These are phyloP conservation scores for Periconia sp. DNA, from an alignment of 2,329 filamentous ascomycete genomes.

Conservation along the genomic window DNA sequence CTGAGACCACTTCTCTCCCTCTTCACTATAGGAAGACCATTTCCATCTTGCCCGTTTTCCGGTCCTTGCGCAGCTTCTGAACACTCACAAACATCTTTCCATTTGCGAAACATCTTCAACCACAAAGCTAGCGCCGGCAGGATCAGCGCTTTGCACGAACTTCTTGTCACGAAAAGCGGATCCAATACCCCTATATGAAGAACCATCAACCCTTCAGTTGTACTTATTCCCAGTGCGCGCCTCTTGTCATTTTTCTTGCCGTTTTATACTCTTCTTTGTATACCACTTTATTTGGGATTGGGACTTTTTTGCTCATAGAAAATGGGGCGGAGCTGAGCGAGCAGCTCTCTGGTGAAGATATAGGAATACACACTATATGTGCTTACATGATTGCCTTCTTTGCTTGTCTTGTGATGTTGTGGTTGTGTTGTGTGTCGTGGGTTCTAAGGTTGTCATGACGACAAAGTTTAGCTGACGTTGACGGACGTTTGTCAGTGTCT, in stretches of 20 bases:
- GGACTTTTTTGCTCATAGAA: too few species aligned
- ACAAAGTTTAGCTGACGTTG: too few species aligned
- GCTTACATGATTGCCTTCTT: too few species aligned
- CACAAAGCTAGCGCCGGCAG: conserved; percentile 40
- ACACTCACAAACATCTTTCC: conserved; percentile 32
- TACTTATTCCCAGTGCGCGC: conserved; percentile 13
- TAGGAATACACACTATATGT: too few species aligned
- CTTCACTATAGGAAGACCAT: conserved; percentile 17
- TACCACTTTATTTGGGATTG: conserved; percentile 16
- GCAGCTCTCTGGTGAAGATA: too few species aligned
- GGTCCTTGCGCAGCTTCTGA: conserved; percentile 27
- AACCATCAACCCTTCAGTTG: conserved; percentile 14
- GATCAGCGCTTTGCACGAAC: conserved; percentile 45
- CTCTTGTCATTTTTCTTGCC: conserved; percentile 30
- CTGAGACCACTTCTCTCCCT: background rate
- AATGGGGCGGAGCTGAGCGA: too few species aligned
- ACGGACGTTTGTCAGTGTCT: too few species aligned
- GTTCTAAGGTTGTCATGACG: too few species aligned
- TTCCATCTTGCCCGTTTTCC: conserved; percentile 10
- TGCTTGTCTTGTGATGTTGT: too few species aligned
- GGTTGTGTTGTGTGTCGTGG: too few species aligned
- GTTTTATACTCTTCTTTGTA: conserved; percentile 24
- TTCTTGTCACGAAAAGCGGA: conserved; percentile 31
- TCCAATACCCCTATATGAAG: conserved; percentile 17
- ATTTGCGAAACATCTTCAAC: conserved; percentile 32